phyloP scores from a whole-genome alignment of 371 early-diverging fungal species.

The Lichtheimia ramosa region DNA sequence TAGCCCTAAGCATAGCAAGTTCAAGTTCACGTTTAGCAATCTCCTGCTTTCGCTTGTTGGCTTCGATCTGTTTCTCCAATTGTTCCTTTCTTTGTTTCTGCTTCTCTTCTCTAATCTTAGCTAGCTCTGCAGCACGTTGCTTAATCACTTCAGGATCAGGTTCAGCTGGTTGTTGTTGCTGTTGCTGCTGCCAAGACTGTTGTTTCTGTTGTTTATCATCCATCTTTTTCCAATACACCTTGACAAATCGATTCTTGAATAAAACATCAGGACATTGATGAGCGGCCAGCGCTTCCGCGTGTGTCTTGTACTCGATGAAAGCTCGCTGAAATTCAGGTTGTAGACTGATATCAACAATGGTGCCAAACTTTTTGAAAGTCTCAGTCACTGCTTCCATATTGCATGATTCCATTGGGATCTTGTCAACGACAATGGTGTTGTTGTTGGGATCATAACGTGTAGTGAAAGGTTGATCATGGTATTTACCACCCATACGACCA shows the following conservation, averaged over 20 bases:
- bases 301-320: slow-evolving; percentile 55
- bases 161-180: slow-evolving; percentile 11
- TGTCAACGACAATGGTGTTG: slow-evolving; percentile 65
- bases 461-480: slow-evolving; percentile 18
- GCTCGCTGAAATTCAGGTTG: slow-evolving; percentile 50
- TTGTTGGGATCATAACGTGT: slow-evolving; percentile 30
- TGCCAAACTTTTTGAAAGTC: slow-evolving; percentile 74
- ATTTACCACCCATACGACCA: not conserved
- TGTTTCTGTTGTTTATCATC: slow-evolving; percentile 1
- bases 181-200: not conserved
- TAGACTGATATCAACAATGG: slow-evolving; percentile 63
- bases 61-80: slow-evolving; percentile 49
- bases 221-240: slow-evolving; percentile 61
- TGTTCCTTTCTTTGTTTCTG: slow-evolving; percentile 54
- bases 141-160: slow-evolving; percentile 41
- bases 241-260: slow-evolving; percentile 79
- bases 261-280: slow-evolving; percentile 67
- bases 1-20: slow-evolving; percentile 6
- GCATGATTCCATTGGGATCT: slow-evolving; percentile 69
- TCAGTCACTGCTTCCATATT: slow-evolving; percentile 62
- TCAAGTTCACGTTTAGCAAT: slow-evolving; percentile 6
- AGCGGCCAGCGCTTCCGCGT: slow-evolving; percentile 63
- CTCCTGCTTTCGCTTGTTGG: slow-evolving; percentile 40
- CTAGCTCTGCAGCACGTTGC: slow-evolving; percentile 30
- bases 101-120: slow-evolving; percentile 30